phyloP scores from a whole-genome alignment of 2,329 filamentous ascomycete genomes.

The Penicillium oxalicum region DNA sequence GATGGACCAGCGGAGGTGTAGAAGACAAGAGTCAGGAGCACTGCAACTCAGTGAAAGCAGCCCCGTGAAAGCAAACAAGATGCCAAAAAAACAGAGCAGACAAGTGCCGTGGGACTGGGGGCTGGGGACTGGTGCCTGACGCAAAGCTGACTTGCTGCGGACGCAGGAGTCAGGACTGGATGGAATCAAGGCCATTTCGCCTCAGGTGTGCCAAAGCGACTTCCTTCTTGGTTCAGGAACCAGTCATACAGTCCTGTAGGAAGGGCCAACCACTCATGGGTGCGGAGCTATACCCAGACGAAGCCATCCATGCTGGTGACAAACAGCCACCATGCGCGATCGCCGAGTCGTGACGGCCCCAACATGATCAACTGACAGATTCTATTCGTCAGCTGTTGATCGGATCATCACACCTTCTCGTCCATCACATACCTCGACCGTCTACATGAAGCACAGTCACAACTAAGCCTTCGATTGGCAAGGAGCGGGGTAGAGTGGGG shows the following conservation, averaged over 20 bases:
- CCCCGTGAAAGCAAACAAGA: no score
- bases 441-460: not conserved
- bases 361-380: slow-evolving; percentile 7
- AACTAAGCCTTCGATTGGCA: no score
- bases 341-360: slow-evolving; percentile 9
- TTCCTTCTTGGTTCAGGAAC: slow-evolving; percentile 11
- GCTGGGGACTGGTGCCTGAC: no score
- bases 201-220: slow-evolving; percentile 3
- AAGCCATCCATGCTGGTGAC: slow-evolving; percentile 12
- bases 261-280: slow-evolving; percentile 4
- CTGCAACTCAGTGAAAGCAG: no score
- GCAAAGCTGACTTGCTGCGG: no score
- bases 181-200: slow-evolving; percentile 7
- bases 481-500: not conserved
- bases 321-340: slow-evolving; percentile 4
- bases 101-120: no score
- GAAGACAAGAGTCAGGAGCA: slow-evolving; percentile 6
- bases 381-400: slow-evolving; percentile 19
- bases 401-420: slow-evolving; percentile 22
- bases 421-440: slow-evolving; percentile 8
- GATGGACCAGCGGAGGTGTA: slow-evolving; percentile 3
- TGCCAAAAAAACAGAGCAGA: no score
- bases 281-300: slow-evolving; percentile 9
- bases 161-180: not conserved
- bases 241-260: not conserved